These are phyloP conservation scores for Pestalotiopsis fici DNA, from an alignment of 2,329 filamentous ascomycete genomes.

Conservation along the genomic window DNA sequence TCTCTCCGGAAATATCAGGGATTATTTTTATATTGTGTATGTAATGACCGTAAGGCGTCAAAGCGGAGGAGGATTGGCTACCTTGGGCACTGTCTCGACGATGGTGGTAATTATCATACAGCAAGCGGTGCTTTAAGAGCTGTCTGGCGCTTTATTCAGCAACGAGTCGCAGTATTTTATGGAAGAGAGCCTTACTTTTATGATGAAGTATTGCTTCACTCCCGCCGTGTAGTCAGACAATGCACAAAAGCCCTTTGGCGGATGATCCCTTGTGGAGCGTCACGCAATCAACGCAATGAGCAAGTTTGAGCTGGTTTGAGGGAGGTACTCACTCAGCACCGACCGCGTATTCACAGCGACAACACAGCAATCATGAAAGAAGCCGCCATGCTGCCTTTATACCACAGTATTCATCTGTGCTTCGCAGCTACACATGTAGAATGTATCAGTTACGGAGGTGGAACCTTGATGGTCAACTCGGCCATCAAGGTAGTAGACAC, in stretches of 20 bases:
- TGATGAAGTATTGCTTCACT: background rate
- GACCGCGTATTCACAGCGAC: background rate
- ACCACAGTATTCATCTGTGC: background rate
- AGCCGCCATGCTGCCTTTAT: background rate
- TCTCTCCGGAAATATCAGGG: too few relatives aligned
- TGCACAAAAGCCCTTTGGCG: background rate
- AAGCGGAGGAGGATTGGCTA: too few relatives aligned
- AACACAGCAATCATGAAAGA: background rate
- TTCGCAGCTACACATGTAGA: background rate
- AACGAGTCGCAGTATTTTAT: background rate
- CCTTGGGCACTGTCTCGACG: too few relatives aligned
- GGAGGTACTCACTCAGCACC: background rate
- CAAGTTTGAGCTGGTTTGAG: slow-evolving; percentile 29
- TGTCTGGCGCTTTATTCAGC: background rate
- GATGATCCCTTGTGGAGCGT: background rate
- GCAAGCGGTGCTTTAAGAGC: too few relatives aligned
- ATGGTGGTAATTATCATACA: too few relatives aligned
- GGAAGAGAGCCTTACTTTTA: background rate
- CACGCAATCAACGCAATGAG: slow-evolving; percentile 20
- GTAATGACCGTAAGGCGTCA: too few relatives aligned
- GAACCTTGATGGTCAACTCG: slow-evolving; percentile 10
- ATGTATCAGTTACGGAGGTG: background rate
- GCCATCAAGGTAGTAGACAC: slow-evolving; percentile 7
- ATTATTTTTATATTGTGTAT: too few relatives aligned
- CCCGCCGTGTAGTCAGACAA: background rate